Percentiles rank a stretch among this genome's conserved stretches.
Conservation (phyloP, 2,329 filamentous ascomycete genomes). For the Ascochyta lentis region DNA sequence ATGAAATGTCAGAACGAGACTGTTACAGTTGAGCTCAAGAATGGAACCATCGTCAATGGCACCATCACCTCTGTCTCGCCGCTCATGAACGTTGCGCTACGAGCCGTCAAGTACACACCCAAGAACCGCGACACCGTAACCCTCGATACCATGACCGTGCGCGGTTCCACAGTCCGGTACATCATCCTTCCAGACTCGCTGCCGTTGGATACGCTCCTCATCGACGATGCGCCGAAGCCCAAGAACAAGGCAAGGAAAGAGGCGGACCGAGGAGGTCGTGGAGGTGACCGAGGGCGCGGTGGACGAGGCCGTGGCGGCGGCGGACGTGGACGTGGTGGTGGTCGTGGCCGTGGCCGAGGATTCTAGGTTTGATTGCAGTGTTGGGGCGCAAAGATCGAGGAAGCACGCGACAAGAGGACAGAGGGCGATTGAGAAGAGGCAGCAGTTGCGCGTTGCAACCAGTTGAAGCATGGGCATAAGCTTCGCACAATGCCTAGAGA, state of each 20-base stretch:
- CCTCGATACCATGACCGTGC: slow-evolving; percentile 95
- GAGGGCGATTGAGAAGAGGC: slow-evolving; percentile 7
- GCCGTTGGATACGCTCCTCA: slow-evolving; percentile 90
- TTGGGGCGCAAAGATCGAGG: slow-evolving; percentile 4
- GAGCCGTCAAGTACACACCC: slow-evolving; percentile 95
- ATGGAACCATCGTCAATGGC: slow-evolving; percentile 96
- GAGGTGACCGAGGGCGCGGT: slow-evolving; percentile 56
- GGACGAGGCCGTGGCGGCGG: slow-evolving; percentile 52
- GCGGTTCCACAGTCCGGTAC: slow-evolving; percentile 94
- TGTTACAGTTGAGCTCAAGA: slow-evolving; percentile 97
- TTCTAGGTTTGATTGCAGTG: slow-evolving; percentile 22
- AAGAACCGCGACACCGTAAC: slow-evolving; percentile 85
- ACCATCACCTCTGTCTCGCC: slow-evolving; percentile 96
- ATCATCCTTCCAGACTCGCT: slow-evolving; percentile 95
- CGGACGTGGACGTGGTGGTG: slow-evolving; percentile 48
- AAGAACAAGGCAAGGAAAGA: slow-evolving; percentile 99
- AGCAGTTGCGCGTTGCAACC: neutral
- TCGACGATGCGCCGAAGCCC: slow-evolving; percentile 96
- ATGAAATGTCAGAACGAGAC: slow-evolving; percentile 99
- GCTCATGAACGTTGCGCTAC: slow-evolving; percentile 97
- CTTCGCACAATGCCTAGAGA: slow-evolving; percentile 21
- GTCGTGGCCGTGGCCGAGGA: slow-evolving; percentile 51
- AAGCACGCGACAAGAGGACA: slow-evolving; percentile 6
- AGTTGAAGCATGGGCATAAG: slow-evolving; percentile 22
- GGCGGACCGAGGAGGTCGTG: slow-evolving; percentile 61